phyloP scores from a whole-genome alignment of 148 eudicot genomes.

The Linanthus parryae region DNA sequence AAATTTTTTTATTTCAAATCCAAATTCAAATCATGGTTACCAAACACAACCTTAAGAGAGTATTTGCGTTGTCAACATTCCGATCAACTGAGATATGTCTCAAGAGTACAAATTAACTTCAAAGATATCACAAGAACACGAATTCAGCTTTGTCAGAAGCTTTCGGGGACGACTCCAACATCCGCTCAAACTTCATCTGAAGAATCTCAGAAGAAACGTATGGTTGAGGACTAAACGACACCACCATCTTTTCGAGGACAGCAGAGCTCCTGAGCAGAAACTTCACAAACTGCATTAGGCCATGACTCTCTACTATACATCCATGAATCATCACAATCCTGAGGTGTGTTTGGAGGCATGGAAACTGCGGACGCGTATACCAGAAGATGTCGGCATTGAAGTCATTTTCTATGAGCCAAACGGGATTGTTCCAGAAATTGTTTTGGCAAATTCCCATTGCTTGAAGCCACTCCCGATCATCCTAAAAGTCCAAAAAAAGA shows the following conservation, averaged over 20 bases:
- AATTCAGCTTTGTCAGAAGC: constrained; percentile 5
- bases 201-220: not conserved
- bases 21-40: too few relatives aligned
- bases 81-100: too few relatives aligned
- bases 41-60: too few relatives aligned
- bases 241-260: constrained; percentile 4
- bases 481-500: not conserved
- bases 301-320: not conserved
- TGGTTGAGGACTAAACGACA: not conserved
- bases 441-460: not conserved
- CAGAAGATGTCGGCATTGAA: constrained; percentile 7
- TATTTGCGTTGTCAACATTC: too few relatives aligned
- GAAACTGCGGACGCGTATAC: not conserved
- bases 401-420: not conserved
- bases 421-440: not conserved
- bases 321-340: not conserved
- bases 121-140: too few relatives aligned
- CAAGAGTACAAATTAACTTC: too few relatives aligned
- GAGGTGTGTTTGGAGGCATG: constrained; percentile 8
- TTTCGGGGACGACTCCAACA: not conserved
- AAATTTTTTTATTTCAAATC: too few relatives aligned
- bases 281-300: constrained; percentile 4
- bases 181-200: not conserved
- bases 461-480: not conserved
- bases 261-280: not conserved